These are phyloP conservation scores for Tylopilus sp. DNA, from an alignment of 768 basidiomycete species.

Conservation along the genomic window DNA sequence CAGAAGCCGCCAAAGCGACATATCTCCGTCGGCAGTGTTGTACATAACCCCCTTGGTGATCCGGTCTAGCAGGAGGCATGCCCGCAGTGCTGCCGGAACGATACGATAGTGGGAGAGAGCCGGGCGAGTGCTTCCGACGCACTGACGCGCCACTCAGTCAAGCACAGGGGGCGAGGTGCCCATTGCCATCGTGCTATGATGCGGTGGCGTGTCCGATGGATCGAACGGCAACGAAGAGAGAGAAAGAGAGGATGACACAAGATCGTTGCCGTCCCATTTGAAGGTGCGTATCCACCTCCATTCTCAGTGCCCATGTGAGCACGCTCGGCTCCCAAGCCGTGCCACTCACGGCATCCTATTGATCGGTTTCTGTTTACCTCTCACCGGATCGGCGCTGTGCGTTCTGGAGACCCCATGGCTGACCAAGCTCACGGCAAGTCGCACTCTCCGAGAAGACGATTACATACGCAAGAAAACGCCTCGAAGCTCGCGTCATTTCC, in stretches of 20 bases:
- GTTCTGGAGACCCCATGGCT: not conserved
- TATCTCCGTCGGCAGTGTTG: constrained; percentile 10
- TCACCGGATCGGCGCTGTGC: constrained; percentile 21
- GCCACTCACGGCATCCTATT: not conserved
- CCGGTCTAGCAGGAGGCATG: constrained; percentile 9
- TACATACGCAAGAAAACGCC: not conserved
- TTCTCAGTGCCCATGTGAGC: not conserved
- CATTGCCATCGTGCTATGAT: constrained; percentile 7
- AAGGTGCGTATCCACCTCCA: constrained; percentile 9
- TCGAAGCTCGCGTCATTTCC: constrained; percentile 21
- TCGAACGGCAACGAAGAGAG: constrained; percentile 5
- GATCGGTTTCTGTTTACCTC: constrained; percentile 13
- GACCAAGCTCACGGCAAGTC: constrained; percentile 2
- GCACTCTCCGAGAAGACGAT: not conserved
- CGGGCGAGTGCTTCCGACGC: constrained; percentile 12
- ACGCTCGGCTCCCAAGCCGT: constrained; percentile 1
- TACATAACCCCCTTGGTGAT: constrained; percentile 16
- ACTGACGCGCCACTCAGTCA: not conserved
- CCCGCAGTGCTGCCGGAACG: not conserved
- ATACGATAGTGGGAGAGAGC: constrained; percentile 6
- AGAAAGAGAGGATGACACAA: not conserved
- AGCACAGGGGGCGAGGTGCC: not conserved
- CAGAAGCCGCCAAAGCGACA: constrained; percentile 13
- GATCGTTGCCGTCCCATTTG: not conserved
- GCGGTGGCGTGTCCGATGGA: constrained; percentile 19